Evolutionary conservation across 2,329 filamentous ascomycete species (phyloP).

Genomic region (Myriosclerotinia duriaeana): DNA sequence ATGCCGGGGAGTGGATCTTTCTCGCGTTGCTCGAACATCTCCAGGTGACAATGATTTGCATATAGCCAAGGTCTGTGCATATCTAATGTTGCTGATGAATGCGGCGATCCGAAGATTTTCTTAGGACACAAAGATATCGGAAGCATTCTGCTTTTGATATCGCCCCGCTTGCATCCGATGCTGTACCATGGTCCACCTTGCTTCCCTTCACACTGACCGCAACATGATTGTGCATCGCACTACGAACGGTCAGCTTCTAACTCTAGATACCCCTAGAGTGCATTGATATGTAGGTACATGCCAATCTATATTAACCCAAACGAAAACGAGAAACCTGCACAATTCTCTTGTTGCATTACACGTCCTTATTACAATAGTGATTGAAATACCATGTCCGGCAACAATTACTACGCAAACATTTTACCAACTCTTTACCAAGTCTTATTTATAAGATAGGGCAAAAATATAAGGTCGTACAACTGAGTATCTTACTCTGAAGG

Average conservation of each 20-base stretch:
- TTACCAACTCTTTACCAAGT: too few relatives aligned
- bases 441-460: too few relatives aligned
- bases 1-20: neutral
- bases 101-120: neutral
- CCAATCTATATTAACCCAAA: neutral
- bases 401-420: neutral
- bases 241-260: neutral
- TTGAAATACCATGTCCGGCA: neutral
- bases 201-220: constrained; percentile 22
- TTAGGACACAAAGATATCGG: constrained; percentile 20
- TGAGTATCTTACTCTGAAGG: neutral
- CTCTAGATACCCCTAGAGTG: neutral
- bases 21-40: neutral
- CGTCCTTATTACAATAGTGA: neutral
- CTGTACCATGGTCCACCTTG: constrained; percentile 24
- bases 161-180: constrained; percentile 26
- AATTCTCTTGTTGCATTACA: neutral
- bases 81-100: neutral
- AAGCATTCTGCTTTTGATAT: constrained; percentile 24
- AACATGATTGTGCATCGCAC: constrained; percentile 22
- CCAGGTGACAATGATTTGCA: neutral
- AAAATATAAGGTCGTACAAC: neutral
- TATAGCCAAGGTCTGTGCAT: neutral
- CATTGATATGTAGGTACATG: neutral
- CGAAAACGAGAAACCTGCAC: neutral